phyloP scores from a whole-genome alignment of 805 yeast species.

The Yarrowia divulgata region DNA sequence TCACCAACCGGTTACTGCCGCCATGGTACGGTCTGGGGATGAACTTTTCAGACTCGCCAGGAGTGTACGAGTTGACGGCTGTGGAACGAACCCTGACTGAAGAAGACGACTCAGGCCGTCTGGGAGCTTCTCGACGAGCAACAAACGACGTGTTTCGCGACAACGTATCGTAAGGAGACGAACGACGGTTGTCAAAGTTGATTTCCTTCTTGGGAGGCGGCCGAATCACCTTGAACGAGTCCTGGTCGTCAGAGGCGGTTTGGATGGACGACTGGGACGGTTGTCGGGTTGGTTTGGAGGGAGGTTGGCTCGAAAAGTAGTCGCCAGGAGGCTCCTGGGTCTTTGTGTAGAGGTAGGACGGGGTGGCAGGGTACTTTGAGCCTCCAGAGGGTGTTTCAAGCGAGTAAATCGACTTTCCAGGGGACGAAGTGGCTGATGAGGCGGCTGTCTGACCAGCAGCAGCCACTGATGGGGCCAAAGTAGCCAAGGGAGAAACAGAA shows the following conservation, averaged over 20 bases:
- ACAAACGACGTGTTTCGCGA: slow-evolving; percentile 58
- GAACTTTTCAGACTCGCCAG: slow-evolving; percentile 46
- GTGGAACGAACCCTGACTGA: slow-evolving; percentile 39
- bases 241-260: slow-evolving; percentile 38
- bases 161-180: slow-evolving; percentile 65
- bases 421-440: slow-evolving; percentile 23
- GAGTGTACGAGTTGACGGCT: slow-evolving; percentile 43
- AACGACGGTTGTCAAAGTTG: slow-evolving; percentile 79
- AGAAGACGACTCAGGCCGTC: slow-evolving; percentile 50
- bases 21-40: slow-evolving; percentile 47
- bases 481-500: not conserved
- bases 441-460: not conserved
- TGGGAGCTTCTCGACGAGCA: slow-evolving; percentile 65
- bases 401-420: slow-evolving; percentile 31
- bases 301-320: slow-evolving; percentile 13
- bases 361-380: slow-evolving; percentile 21
- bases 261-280: slow-evolving; percentile 8
- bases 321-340: slow-evolving; percentile 34
- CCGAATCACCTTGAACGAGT: slow-evolving; percentile 70
- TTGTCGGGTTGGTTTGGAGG: slow-evolving; percentile 8
- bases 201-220: slow-evolving; percentile 68
- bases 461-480: not conserved
- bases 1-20: slow-evolving; percentile 42
- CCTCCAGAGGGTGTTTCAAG: slow-evolving; percentile 24
- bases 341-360: slow-evolving; percentile 41